phyloP scores from a whole-genome alignment of 176 grass and related monocot genomes.

The Carex littledalei region DNA sequence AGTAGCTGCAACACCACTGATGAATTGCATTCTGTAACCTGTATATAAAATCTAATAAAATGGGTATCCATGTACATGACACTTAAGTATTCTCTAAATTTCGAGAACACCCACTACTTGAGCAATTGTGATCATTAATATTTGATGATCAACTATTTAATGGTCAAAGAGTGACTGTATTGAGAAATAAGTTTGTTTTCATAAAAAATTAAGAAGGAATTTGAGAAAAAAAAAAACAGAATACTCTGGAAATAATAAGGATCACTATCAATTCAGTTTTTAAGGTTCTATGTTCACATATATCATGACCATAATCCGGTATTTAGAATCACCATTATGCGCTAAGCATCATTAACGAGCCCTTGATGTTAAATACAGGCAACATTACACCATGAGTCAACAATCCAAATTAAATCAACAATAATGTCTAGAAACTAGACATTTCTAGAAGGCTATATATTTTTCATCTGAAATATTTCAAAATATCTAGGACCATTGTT shows the following conservation, averaged over 20 bases:
- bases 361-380: background rate
- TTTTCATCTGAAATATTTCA: no score
- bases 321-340: background rate
- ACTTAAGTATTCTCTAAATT: background rate
- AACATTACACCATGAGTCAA: no score
- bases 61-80: background rate
- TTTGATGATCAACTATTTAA: background rate
- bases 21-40: background rate
- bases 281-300: background rate
- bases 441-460: no score
- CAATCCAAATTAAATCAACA: no score
- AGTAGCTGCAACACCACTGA: slow-evolving; percentile 1
- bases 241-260: background rate
- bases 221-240: background rate
- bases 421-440: no score
- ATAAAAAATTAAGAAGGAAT: background rate
- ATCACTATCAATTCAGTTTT: background rate
- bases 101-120: background rate
- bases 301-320: no score
- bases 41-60: background rate
- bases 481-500: no score
- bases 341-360: background rate
- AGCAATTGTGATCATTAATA: background rate
- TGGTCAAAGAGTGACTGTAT: background rate
- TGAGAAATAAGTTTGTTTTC: background rate